Evolutionary conservation across 371 early-diverging fungal genomes (phyloP), one percentile per base, ranked within the genome.

Genomic region (Syncephalastrum contaminatum): DNA sequence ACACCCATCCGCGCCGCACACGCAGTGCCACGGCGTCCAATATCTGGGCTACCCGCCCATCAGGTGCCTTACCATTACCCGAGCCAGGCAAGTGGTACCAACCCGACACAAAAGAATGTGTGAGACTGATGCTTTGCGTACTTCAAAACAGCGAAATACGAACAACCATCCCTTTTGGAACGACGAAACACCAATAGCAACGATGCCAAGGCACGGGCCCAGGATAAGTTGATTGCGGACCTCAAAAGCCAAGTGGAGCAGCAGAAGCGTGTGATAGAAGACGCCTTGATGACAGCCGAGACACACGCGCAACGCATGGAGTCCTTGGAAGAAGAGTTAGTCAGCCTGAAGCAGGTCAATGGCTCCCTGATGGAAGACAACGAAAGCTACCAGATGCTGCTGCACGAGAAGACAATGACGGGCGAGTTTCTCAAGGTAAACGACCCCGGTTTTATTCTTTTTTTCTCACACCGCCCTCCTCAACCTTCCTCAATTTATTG

Each of bases 331-430:
- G 59, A 70, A 21, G 81, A 87, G 48, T 53, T 81, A 13, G 39
- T 36, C 21, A 82, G 86, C 62, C 67, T 87, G 10, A 78, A 77
- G 47, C 72, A 80, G 44, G 62, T 88, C 54, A 89, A 88, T 64
- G 69, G 65, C 50, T 73, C 83, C 3, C 67, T 92, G 48, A 84
- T 86, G 85, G 91, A 92, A 58, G 94, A 92, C 46, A 91, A 88
- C 66, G 94, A 92, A 69, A 81, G 88, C 43, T 91, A 85, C 70
- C 92, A 92, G 65, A 66, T 88, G 30, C 69, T 93, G 45, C 59
- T 91, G 62, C 88, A 88, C 54, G 89, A 91, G 70, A 87, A 84
- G 60, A 88, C 91, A 3, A 84, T 90, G 69, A 83, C 78, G 59
- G 92, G 91, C 53, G 88, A 88, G 54, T 80, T 87, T 48, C 72